These are phyloP conservation scores for Talaromyces nanjingensis DNA, from an alignment of 495 filamentous ascomycete species.

Conservation along the genomic window DNA sequence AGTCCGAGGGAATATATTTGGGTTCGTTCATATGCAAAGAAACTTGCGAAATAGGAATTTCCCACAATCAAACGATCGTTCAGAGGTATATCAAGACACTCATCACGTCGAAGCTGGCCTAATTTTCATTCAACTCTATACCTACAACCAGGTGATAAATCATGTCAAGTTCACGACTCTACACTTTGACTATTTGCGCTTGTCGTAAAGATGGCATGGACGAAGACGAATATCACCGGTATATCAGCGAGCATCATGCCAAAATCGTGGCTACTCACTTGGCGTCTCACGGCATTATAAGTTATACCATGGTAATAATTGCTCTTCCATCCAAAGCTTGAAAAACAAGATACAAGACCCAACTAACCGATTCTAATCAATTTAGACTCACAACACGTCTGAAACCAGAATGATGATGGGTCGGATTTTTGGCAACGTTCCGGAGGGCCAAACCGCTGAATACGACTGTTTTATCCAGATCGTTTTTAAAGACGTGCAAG, in stretches of 20 bases:
- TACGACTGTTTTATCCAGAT: slow-evolving; percentile 35
- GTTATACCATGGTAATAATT: neutral
- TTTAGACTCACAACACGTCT: slow-evolving; percentile 20
- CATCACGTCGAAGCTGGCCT: neutral
- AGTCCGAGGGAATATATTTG: no score
- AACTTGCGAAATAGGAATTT: no score
- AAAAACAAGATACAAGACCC: neutral
- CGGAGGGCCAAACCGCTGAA: slow-evolving; percentile 20
- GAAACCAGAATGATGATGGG: slow-evolving; percentile 24
- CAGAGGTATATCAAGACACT: neutral
- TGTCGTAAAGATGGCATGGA: slow-evolving; percentile 34
- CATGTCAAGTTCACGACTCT: neutral
- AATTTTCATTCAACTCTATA: neutral
- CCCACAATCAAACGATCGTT: no score
- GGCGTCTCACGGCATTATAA: neutral
- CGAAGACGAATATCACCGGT: slow-evolving; percentile 32
- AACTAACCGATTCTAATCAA: slow-evolving; percentile 2
- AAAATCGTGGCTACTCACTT: neutral
- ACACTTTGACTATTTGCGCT: slow-evolving; percentile 27
- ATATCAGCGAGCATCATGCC: slow-evolving; percentile 26
- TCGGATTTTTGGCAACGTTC: slow-evolving; percentile 19
- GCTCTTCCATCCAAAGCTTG: neutral
- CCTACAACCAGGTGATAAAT: neutral
- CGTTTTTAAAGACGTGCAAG: slow-evolving; percentile 25
- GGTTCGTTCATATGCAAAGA: no score